Evolutionary conservation across 1,284 basidiomycete species (phyloP), one percentile per base, ranked within the genome.

Genomic region (Sphaerobolus stellatus): DNA sequence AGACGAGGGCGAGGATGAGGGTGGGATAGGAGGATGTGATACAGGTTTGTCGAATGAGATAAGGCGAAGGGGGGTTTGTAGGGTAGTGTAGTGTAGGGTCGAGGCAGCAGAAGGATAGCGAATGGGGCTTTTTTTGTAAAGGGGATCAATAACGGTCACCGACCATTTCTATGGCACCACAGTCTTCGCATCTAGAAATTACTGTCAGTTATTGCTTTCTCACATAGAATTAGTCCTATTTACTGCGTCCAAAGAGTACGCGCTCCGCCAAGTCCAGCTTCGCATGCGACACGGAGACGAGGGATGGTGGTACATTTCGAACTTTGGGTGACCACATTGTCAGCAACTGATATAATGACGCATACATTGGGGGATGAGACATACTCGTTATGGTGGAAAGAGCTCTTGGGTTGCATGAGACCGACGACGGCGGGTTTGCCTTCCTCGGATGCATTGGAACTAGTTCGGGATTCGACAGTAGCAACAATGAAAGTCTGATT

Each of bases 131-230:
- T 14, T 31, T 31, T 33, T 27, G 16, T 2, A 41, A 38, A 46
- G n/a, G n/a, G n/a, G n/a, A n/a, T n/a, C n/a, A 40, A 30, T 49
- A 86, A 68, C 88, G 84, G 69, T 77, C 78, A 68, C 89, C 84
- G 70, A 92, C 86, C 84, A 90, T 90, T 63, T 88, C 88, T 68
- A 92, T 90, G 55, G 89, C 84, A 69, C 89, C 89, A 67, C 89
- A 92, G 75, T 90, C 79, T 76, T 90, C 86, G 70, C 89, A 92
- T 68, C 52, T 54, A 25, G 8, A 34, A 38, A n/a, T 29, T 33
- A n/a, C 16, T 5, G 22, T 29, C 6, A 27, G 34, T 20, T 11
- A 49, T 27, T 9, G 11, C 4, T 5, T 5, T 29, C 5, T 20
- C 28, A 2, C 11, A n/a, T 24, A 13, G n/a, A 24, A 18, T n/a